Conservation (phyloP, 352 stramenopile genomes). For the Poterioochromonas sp. region DNA sequence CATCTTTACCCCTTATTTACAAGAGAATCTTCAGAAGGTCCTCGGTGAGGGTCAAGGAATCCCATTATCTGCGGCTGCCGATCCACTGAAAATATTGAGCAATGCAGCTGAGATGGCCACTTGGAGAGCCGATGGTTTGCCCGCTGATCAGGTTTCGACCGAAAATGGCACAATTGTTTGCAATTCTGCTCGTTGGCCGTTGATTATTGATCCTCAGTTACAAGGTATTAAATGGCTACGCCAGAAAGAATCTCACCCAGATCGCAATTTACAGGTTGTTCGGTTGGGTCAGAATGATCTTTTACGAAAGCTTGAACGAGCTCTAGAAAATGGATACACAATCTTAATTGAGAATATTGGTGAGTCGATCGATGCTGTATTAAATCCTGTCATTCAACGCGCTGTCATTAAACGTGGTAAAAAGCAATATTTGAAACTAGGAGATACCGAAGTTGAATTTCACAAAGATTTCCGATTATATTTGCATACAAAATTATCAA, state of each 20-base stretch:
- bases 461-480: slow-evolving; percentile 84
- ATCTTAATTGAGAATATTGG: slow-evolving; percentile 88
- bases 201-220: slow-evolving; percentile 78
- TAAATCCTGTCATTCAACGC: slow-evolving; percentile 82
- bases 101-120: slow-evolving; percentile 69
- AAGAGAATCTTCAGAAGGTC: slow-evolving; percentile 55
- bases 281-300: slow-evolving; percentile 83
- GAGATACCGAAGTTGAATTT: slow-evolving; percentile 82
- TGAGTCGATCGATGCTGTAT: slow-evolving; percentile 83
- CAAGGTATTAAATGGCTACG: slow-evolving; percentile 82
- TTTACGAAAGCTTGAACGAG: slow-evolving; percentile 79
- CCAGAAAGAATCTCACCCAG: slow-evolving; percentile 70
- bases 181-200: slow-evolving; percentile 62
- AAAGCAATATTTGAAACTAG: slow-evolving; percentile 84
- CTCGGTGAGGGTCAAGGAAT: slow-evolving; percentile 63
- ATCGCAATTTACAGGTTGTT: slow-evolving; percentile 81
- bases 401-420: slow-evolving; percentile 80
- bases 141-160: slow-evolving; percentile 73
- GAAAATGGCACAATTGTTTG: slow-evolving; percentile 84
- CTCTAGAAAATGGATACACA: slow-evolving; percentile 78
- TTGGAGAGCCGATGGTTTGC: slow-evolving; percentile 73
- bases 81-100: slow-evolving; percentile 67
- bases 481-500: slow-evolving; percentile 84
- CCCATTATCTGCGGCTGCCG: slow-evolving; percentile 65
- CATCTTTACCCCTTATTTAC: slow-evolving; percentile 63